Conservation (phyloP, 331 rosid genomes). For the Dryas integrifolia region DNA sequence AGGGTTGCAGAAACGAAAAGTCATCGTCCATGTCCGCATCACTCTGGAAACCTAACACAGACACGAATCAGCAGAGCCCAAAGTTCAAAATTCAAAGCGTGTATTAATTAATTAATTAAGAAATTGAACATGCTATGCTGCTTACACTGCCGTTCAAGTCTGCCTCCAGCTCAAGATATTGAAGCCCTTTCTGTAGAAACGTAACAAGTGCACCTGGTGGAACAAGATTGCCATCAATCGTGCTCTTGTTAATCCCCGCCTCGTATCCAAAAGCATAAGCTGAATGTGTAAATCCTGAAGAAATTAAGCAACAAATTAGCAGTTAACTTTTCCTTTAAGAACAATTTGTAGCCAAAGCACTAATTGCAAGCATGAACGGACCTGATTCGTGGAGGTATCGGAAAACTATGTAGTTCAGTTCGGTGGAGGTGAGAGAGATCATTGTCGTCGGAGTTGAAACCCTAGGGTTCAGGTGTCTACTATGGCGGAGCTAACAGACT, state of each 20-base stretch:
- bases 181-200: conserved; percentile 87
- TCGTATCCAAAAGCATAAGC: conserved; percentile 97
- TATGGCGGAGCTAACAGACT: background rate
- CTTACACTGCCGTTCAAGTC: conserved; percentile 83
- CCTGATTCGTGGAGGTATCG: conserved; percentile 98
- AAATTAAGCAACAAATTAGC: background rate
- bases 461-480: background rate
- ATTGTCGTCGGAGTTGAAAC: conserved; percentile 32
- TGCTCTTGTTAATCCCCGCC: conserved; percentile 71
- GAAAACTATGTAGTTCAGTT: conserved; percentile 73
- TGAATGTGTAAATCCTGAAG: conserved; percentile 74
- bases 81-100: background rate
- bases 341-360: background rate
- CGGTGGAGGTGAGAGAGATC: conserved; percentile 72
- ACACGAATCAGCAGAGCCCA: conserved; percentile 35
- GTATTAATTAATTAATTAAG: background rate
- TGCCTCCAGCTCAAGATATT: conserved; percentile 90
- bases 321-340: background rate
- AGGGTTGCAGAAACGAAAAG: conserved; percentile 84
- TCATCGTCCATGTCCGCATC: conserved; percentile 87
- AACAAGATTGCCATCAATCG: conserved; percentile 82
- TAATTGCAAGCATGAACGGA: background rate
- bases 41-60: conserved; percentile 64
- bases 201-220: conserved; percentile 87
- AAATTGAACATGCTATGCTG: conserved; percentile 16